A percentile compares a stretch with the other conserved stretches of the same genome.
phyloP scores from a whole-genome alignment of 805 yeast genomes.

The Suhomyces canberraensis region DNA sequence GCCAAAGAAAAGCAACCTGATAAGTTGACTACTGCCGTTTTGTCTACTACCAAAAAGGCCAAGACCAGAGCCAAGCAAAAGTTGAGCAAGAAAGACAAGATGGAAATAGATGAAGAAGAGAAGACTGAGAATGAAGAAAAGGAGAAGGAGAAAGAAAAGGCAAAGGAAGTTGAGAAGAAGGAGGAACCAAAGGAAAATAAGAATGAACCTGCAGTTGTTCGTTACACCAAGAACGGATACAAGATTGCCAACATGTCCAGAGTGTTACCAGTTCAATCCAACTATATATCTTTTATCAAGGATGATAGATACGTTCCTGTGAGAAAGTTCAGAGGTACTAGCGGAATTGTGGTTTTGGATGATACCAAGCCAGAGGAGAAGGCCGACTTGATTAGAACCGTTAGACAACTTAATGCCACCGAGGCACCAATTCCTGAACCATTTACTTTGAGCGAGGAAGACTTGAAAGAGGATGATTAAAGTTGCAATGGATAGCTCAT shows the following conservation, averaged over 20 bases:
- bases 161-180: conserved; percentile 9
- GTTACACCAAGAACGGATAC: conserved; percentile 63
- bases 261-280: conserved; percentile 85
- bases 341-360: conserved; percentile 69
- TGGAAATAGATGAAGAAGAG: conserved; percentile 39
- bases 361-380: conserved; percentile 64
- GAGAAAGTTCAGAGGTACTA: conserved; percentile 64
- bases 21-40: conserved; percentile 86
- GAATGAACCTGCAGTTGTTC: conserved; percentile 40
- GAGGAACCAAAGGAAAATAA: conserved; percentile 26
- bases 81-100: conserved; percentile 45
- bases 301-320: conserved; percentile 75
- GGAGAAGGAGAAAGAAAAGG: conserved; percentile 17
- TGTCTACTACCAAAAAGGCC: conserved; percentile 92
- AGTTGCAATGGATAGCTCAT: background rate
- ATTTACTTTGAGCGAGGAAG: conserved; percentile 58
- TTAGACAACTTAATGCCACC: conserved; percentile 70
- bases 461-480: conserved; percentile 38
- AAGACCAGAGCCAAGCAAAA: conserved; percentile 82
- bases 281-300: conserved; percentile 73
- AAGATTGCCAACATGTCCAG: conserved; percentile 77
- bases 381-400: conserved; percentile 70
- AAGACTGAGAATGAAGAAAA: conserved; percentile 11
- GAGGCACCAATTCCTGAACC: conserved; percentile 76
- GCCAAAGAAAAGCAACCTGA: conserved; percentile 79